Percentiles rank a stretch among this genome's conserved stretches.
Conservation (phyloP, 208 protist species). For the Trypanosomatidae sp. region DNA sequence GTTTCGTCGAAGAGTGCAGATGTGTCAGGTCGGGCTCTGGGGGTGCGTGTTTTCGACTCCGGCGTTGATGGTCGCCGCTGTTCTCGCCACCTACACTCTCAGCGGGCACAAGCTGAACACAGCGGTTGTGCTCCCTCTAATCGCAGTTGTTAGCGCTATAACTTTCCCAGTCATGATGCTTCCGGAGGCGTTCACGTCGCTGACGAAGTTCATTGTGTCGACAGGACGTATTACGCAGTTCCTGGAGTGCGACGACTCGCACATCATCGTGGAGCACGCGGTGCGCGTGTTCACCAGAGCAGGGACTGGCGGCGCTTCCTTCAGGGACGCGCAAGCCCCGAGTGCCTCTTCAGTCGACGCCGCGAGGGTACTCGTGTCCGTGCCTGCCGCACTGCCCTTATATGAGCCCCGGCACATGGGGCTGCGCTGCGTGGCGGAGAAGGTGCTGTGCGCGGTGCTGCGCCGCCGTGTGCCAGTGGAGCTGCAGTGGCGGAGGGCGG, state of each 20-base stretch:
- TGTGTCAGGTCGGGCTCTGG: conserved; percentile 18
- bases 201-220: conserved; percentile 73
- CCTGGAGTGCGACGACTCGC: conserved; percentile 48
- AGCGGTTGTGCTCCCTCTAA: conserved; percentile 74
- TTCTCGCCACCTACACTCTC: conserved; percentile 45
- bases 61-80: conserved; percentile 46
- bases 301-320: background rate
- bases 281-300: background rate
- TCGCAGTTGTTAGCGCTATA: conserved; percentile 77
- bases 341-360: background rate
- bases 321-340: background rate
- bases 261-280: conserved; percentile 16
- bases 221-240: conserved; percentile 72
- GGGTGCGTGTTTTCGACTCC: conserved; percentile 47
- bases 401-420: conserved; percentile 16
- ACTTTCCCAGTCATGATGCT: conserved; percentile 80
- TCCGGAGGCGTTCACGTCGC: conserved; percentile 46
- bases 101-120: conserved; percentile 58
- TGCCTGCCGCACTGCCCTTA: conserved; percentile 10
- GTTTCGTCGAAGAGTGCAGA: conserved; percentile 27
- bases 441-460: conserved; percentile 1
- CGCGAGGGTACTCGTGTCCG: conserved; percentile 6
- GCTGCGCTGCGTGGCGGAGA: background rate
- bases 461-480: conserved; percentile 17
- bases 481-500: conserved; percentile 16